Conservation (phyloP, 352 stramenopile species). For the Phytophthora ramorum region DNA sequence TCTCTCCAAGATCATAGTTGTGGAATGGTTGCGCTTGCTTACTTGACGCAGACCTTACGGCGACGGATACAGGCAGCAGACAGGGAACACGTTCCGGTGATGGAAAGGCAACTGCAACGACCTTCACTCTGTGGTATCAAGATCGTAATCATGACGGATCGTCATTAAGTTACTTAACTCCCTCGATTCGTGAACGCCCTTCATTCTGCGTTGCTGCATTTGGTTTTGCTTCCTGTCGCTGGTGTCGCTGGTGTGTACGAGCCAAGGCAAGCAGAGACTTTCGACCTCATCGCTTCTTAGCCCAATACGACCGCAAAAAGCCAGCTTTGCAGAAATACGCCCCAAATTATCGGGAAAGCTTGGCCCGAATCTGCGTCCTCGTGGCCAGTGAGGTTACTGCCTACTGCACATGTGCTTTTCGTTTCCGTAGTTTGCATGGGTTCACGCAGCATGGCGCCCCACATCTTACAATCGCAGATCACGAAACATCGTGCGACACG, state of each 20-base stretch:
- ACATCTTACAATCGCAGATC: slow-evolving; percentile 12
- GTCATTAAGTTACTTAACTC: slow-evolving; percentile 6
- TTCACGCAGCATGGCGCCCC: background rate
- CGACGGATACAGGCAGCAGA: background rate
- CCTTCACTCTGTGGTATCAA: slow-evolving; percentile 27
- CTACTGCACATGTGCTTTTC: background rate
- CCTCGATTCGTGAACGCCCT: too few species aligned
- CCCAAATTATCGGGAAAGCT: too few species aligned
- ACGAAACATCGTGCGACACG: slow-evolving; percentile 14
- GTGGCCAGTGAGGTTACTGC: slow-evolving; percentile 1
- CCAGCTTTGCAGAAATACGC: too few species aligned
- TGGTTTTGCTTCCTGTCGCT: background rate
- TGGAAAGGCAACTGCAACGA: slow-evolving; percentile 30
- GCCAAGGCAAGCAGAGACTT: too few species aligned
- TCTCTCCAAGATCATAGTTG: background rate
- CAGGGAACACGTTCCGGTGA: slow-evolving; percentile 3
- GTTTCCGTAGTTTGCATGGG: slow-evolving; percentile 15
- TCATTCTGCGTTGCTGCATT: background rate
- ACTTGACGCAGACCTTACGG: background rate
- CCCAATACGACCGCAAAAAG: too few species aligned
- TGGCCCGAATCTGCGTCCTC: background rate
- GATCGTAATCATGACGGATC: slow-evolving; percentile 1
- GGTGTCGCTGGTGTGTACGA: too few species aligned
- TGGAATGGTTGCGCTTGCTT: background rate
- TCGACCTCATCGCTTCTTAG: too few species aligned